Evolutionary conservation across 2,329 filamentous ascomycete genomes (phyloP), one percentile per base, ranked within the genome.

Genomic region (Calonectria crousiana): DNA sequence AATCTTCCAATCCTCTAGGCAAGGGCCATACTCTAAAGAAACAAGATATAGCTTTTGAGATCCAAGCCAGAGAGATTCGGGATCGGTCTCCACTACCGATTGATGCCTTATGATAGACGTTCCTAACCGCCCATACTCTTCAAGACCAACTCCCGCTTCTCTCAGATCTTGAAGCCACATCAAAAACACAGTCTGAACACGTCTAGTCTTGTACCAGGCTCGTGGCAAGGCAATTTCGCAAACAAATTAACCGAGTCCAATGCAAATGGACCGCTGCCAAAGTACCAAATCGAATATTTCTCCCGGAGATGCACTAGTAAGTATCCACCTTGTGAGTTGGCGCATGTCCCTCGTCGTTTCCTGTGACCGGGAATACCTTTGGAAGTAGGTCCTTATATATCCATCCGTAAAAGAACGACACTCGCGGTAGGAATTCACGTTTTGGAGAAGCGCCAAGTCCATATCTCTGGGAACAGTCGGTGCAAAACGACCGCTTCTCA

Each of bases 141-240:
- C 67, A 16, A 72, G 28, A 36, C 67, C 74, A 56, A 75, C 62
- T 2, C 53, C 67, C 9, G 72, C 64, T 28, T 67, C 67, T 30
- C 62, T 38, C 53, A 72, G 38, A 28, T 68, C 62, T 36, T 64
- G 62, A 41, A 73, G 53, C 74, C 69, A 73, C 23, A 62, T 70
- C 36, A 18, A 38, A n/a, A 67, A n/a, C 18, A 53, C 14, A 10
- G 9, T 20, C 4, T 14, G 13, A 6, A 11, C 5, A 6, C 9
- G 4, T 3, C n/a, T 8, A 47, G 4, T 18, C 5, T 9, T 1
- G 10, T 23, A 6, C 8, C n/a, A 8, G n/a, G 20, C 3, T 18
- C 18, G 1, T 5, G 13, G 11, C n/a, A 13, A 18, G 20, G 11
- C 20, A 14, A 58, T 8, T 26, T 16, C 1, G 5, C 13, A 58